Evolutionary conservation across 768 basidiomycete species (phyloP), one percentile per base, ranked within the genome.

Genomic region (Phylloporus arenicola): DNA sequence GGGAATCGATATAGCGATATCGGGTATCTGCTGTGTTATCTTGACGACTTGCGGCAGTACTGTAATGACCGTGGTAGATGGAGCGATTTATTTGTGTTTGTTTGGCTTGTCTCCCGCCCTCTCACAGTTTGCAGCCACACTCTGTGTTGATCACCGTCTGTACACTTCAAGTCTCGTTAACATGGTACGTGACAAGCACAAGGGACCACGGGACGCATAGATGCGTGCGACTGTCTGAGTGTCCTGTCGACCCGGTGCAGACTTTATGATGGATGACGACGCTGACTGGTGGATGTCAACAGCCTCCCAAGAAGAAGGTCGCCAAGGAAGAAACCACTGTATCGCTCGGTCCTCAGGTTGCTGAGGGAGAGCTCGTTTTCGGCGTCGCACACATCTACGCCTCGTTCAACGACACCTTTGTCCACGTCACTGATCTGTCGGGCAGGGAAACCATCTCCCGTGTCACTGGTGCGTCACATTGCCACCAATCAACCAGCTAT

Each of bases 351-450:
- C 95, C 94, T 62, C 88, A 97, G 69, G 90, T 94, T 63, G 86
- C 86, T 54, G 93, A 96, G 70, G 93, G 95, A 67, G 93, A 97
- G 74, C 84, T 88, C 64, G 95, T 98, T 38, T 97, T 95, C 67
- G 95, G 95, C 59, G 93, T 97, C 54, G 96, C 96, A 11, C 95
- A 95, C 78, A 97, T 98, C 76, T 98, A 88, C 63, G 95, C 96
- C 35, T 95, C 92, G 51, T 99, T 99, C 84, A 99, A 99, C 75
- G 96, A 99, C 68, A 99, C 96, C 51, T 98, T 98, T 72, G 96
- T 99, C 60, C 96, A 99, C 70, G 79, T 99, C 65, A 99, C 96
- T 71, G 96, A 98, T 88, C 75, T 98, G 52, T 93, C 93, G 20
- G 96, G 96, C 64, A 94, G 91, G 78, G 96, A 98, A 79, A 99